Conservation (phyloP, 768 basidiomycete genomes). For the Mycena kentingensis region DNA sequence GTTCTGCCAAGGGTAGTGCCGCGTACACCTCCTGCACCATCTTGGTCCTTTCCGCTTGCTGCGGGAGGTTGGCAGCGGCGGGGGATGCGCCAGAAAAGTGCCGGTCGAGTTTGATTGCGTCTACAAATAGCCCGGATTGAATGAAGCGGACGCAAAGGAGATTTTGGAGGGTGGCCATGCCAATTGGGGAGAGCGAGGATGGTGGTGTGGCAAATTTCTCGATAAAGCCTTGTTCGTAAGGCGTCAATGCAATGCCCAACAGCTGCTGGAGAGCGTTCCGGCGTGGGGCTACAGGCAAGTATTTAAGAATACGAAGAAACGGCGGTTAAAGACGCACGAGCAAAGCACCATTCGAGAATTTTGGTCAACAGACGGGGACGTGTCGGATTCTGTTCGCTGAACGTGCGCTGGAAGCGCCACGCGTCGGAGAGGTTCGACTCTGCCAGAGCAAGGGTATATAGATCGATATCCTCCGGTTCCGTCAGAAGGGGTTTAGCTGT, state of each 20-base stretch:
- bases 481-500: slow-evolving; percentile 72
- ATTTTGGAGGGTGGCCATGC: slow-evolving; percentile 67
- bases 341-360: slow-evolving; percentile 67
- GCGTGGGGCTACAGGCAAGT: slow-evolving; percentile 41
- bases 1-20: slow-evolving; percentile 63
- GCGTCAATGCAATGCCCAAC: slow-evolving; percentile 63
- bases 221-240: slow-evolving; percentile 62
- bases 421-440: slow-evolving; percentile 67
- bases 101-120: slow-evolving; percentile 77
- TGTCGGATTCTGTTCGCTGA: slow-evolving; percentile 57
- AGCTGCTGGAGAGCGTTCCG: slow-evolving; percentile 59
- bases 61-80: slow-evolving; percentile 40
- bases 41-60: slow-evolving; percentile 51
- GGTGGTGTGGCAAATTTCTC: slow-evolving; percentile 62
- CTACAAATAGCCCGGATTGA: slow-evolving; percentile 65
- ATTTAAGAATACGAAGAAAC: neutral
- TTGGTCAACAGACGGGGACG: slow-evolving; percentile 58
- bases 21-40: slow-evolving; percentile 73
- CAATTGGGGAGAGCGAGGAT: slow-evolving; percentile 43
- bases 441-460: slow-evolving; percentile 69
- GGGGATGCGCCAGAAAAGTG: slow-evolving; percentile 51
- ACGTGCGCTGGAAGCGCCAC: slow-evolving; percentile 75
- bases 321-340: slow-evolving; percentile 50
- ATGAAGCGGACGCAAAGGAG: slow-evolving; percentile 79
- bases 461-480: slow-evolving; percentile 68